phyloP scores from a whole-genome alignment of 495 filamentous ascomycete species.

The Aspergillus kassunensis region DNA sequence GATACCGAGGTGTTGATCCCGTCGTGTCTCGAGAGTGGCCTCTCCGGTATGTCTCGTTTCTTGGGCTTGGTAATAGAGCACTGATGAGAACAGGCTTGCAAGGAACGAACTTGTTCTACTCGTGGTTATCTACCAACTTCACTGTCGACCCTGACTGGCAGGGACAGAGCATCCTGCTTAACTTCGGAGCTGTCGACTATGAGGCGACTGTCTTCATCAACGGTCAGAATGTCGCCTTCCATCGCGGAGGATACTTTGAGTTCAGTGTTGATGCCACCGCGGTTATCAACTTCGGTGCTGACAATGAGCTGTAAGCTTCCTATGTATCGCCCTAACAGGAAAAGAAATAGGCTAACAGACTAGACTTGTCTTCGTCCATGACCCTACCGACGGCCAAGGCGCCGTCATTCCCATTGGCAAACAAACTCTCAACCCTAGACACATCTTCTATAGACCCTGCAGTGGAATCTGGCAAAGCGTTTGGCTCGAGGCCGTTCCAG shows the following conservation, averaged over 20 bases:
- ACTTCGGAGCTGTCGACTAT: slow-evolving; percentile 68
- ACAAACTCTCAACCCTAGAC: slow-evolving; percentile 52
- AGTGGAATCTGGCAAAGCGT: slow-evolving; percentile 68
- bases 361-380: slow-evolving; percentile 59
- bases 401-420: slow-evolving; percentile 62
- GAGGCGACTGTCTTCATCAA: slow-evolving; percentile 64
- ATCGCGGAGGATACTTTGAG: slow-evolving; percentile 60
- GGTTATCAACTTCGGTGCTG: slow-evolving; percentile 32
- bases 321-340: too few species aligned
- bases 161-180: slow-evolving; percentile 47
- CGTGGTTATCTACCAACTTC: slow-evolving; percentile 60
- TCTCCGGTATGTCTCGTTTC: slow-evolving; percentile 36
- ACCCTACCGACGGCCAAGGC: slow-evolving; percentile 56
- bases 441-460: slow-evolving; percentile 69
- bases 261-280: slow-evolving; percentile 58
- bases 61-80: background rate
- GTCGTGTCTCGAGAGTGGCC: slow-evolving; percentile 58
- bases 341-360: slow-evolving; percentile 3
- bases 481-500: slow-evolving; percentile 60
- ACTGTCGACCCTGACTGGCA: slow-evolving; percentile 47
- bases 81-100: slow-evolving; percentile 44
- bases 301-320: slow-evolving; percentile 50
- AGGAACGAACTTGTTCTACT: slow-evolving; percentile 43
- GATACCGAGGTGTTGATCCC: slow-evolving; percentile 54
- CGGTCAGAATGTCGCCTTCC: slow-evolving; percentile 46